phyloP scores from a whole-genome alignment of 495 filamentous ascomycete genomes.

The Echria macrotheca region DNA sequence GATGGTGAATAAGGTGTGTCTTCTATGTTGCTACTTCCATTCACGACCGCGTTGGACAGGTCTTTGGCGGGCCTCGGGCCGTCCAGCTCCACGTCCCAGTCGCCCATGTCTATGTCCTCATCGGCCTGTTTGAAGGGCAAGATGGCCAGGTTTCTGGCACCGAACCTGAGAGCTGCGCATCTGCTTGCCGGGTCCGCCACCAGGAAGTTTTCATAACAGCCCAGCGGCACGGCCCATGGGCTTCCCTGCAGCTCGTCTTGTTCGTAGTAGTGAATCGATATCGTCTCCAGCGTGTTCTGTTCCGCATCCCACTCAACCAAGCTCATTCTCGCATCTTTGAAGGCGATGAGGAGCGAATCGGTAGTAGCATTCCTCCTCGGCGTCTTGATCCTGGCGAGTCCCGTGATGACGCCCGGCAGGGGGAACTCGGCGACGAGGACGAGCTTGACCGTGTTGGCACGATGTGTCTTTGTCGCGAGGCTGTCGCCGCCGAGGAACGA shows the following conservation, averaged over 20 bases:
- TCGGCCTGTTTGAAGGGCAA: slow-evolving; percentile 88
- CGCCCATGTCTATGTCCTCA: slow-evolving; percentile 81
- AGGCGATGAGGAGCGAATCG: slow-evolving; percentile 75
- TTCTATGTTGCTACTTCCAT: slow-evolving; percentile 51
- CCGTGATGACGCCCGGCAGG: slow-evolving; percentile 76
- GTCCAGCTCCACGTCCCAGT: slow-evolving; percentile 77
- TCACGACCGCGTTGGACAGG: slow-evolving; percentile 37
- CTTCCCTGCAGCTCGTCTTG: slow-evolving; percentile 74
- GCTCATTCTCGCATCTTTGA: slow-evolving; percentile 86
- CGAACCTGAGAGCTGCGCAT: slow-evolving; percentile 92
- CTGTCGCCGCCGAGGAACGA: slow-evolving; percentile 56
- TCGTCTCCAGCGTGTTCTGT: slow-evolving; percentile 67
- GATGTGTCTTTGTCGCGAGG: slow-evolving; percentile 48
- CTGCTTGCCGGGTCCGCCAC: slow-evolving; percentile 85
- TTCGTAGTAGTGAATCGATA: slow-evolving; percentile 97
- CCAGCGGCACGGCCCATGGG: slow-evolving; percentile 68
- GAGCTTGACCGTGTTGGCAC: slow-evolving; percentile 64
- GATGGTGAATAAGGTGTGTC: slow-evolving; percentile 82
- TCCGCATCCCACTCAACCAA: slow-evolving; percentile 92
- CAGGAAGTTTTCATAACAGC: slow-evolving; percentile 67
- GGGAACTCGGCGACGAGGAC: slow-evolving; percentile 78
- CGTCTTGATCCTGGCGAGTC: slow-evolving; percentile 69
- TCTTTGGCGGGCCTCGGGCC: slow-evolving; percentile 46
- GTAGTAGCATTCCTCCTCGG: slow-evolving; percentile 68
- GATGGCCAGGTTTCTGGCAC: slow-evolving; percentile 80